Evolutionary conservation across 768 basidiomycete species (phyloP).

Genomic region (Mycena pura): DNA sequence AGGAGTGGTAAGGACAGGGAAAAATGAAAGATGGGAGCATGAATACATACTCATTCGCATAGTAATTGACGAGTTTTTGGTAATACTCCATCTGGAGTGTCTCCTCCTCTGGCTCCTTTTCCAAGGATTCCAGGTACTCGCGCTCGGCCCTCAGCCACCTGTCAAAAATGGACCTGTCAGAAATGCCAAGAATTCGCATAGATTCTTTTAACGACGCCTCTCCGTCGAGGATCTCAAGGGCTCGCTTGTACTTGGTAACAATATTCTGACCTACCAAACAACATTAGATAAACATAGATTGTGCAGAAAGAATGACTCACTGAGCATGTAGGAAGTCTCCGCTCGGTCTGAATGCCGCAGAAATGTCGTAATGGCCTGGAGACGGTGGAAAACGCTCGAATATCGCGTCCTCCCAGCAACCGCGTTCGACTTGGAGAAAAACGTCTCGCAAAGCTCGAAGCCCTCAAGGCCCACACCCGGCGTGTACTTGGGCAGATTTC

Average conservation of each 20-base stretch:
- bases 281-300: background rate
- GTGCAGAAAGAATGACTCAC: background rate
- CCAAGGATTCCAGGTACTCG: background rate
- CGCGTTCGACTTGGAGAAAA: too few relatives aligned
- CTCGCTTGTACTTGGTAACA: background rate
- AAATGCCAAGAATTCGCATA: background rate
- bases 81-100: conserved; percentile 13
- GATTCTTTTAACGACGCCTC: background rate
- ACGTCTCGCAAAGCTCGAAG: too few relatives aligned
- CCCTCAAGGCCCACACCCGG: background rate
- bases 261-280: background rate
- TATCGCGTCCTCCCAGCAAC: too few relatives aligned
- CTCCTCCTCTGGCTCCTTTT: background rate
- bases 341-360: conserved; percentile 4
- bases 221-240: background rate
- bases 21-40: too few relatives aligned
- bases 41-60: background rate
- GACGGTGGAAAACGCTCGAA: too few relatives aligned
- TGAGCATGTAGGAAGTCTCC: conserved; percentile 1
- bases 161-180: background rate
- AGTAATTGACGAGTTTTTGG: background rate
- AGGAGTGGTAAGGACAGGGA: background rate
- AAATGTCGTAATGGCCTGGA: background rate
- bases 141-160: background rate
- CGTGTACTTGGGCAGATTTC: conserved; percentile 1